Conservation (phyloP, 2,329 filamentous ascomycete genomes). For the Cordyceps farinosa region DNA sequence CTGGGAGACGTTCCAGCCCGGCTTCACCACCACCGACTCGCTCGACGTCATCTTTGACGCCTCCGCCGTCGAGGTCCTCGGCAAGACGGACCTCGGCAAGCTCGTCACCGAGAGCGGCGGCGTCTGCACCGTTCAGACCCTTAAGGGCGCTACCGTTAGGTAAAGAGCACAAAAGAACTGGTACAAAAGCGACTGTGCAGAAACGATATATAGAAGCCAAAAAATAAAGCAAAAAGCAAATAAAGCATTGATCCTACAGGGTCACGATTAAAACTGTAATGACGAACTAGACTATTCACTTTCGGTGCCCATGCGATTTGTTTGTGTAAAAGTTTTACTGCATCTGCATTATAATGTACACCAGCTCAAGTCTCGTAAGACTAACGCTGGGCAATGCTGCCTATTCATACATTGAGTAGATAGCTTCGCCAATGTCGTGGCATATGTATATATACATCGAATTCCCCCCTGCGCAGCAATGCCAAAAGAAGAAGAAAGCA, state of each 20-base stretch:
- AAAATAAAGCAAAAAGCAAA: slow-evolving; percentile 1
- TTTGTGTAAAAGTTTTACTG: neutral
- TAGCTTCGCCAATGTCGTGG: neutral
- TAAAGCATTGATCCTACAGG: neutral
- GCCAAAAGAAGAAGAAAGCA: neutral
- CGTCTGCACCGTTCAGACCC: slow-evolving; percentile 75
- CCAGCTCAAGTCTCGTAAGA: slow-evolving; percentile 2
- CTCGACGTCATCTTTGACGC: slow-evolving; percentile 87
- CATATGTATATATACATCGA: slow-evolving; percentile 18
- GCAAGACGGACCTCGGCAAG: slow-evolving; percentile 63
- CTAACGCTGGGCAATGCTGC: neutral
- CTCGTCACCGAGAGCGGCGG: slow-evolving; percentile 75
- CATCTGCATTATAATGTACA: slow-evolving; percentile 24
- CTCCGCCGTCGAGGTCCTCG: slow-evolving; percentile 68
- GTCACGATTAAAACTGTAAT: neutral
- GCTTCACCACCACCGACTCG: slow-evolving; percentile 81
- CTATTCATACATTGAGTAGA: neutral
- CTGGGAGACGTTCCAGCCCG: slow-evolving; percentile 95
- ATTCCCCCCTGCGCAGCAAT: neutral
- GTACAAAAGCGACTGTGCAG: neutral
- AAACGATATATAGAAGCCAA: slow-evolving; percentile 1
- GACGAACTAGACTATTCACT: neutral
- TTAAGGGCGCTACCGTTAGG: slow-evolving; percentile 79
- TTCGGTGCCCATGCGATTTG: neutral
- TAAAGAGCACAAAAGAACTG: slow-evolving; percentile 41